phyloP scores from a whole-genome alignment of 257 asterid species.

The Solanum stenotomum region DNA sequence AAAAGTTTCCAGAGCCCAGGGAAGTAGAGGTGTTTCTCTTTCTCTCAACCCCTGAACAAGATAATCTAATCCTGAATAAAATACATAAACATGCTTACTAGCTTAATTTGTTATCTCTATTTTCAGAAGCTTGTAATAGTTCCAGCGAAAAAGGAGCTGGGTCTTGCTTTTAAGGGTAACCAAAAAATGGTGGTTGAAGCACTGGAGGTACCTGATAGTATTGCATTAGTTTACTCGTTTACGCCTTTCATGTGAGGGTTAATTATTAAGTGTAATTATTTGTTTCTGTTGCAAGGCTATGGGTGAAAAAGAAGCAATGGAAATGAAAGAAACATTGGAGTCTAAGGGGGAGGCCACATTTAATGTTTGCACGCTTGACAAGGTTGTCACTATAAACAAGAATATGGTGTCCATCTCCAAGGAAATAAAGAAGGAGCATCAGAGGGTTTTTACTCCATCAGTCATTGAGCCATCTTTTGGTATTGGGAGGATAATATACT shows the following conservation, averaged over 20 bases:
- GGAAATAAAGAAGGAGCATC: constrained; percentile 69
- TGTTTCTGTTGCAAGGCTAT: constrained; percentile 36
- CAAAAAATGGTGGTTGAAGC: constrained; percentile 76
- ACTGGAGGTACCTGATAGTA: constrained; percentile 36
- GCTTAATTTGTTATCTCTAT: not conserved
- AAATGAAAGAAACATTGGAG: constrained; percentile 54
- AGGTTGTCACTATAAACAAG: constrained; percentile 51
- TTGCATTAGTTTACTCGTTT: not conserved
- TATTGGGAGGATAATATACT: constrained; percentile 78
- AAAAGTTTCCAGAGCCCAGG: constrained; percentile 62
- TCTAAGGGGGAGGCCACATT: constrained; percentile 59
- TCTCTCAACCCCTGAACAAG: not conserved
- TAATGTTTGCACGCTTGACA: constrained; percentile 58
- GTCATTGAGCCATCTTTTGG: constrained; percentile 95
- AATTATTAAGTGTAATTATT: not conserved
- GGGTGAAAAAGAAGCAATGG: constrained; percentile 77
- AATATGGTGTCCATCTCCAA: constrained; percentile 69
- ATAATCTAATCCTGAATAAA: not conserved
- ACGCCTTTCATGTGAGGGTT: not conserved
- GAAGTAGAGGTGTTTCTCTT: constrained; percentile 64
- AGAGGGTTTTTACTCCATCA: constrained; percentile 79
- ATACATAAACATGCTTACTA: not conserved
- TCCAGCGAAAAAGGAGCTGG: constrained; percentile 69
- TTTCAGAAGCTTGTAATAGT: constrained; percentile 55
- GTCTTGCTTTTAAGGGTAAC: constrained; percentile 69